Conservation (phyloP, 768 basidiomycete genomes). For the Hericium alpestre region DNA sequence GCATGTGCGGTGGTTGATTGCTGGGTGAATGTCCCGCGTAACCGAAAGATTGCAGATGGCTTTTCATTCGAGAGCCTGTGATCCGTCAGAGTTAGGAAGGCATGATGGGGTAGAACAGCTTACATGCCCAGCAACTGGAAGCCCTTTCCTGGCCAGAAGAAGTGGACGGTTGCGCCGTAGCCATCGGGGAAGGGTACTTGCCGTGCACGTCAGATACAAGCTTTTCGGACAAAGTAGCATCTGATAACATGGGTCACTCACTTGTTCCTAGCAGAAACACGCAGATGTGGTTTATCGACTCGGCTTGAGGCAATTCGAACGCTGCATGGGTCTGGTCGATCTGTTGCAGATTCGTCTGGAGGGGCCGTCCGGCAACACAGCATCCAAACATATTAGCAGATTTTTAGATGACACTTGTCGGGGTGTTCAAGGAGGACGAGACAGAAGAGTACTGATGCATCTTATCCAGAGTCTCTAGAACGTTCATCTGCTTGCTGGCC, state of each 20-base stretch:
- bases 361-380: slow-evolving; percentile 62
- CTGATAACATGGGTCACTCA: slow-evolving; percentile 23
- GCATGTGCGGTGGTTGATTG: slow-evolving; percentile 20
- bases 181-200: slow-evolving; percentile 74
- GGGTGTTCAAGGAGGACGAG: background rate
- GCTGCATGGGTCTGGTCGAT: slow-evolving; percentile 77
- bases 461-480: background rate
- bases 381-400: slow-evolving; percentile 59
- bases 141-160: slow-evolving; percentile 79
- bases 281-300: slow-evolving; percentile 73
- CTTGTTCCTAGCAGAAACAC: slow-evolving; percentile 77
- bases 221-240: background rate
- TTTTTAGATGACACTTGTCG: no score
- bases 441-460: background rate
- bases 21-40: slow-evolving; percentile 52
- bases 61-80: slow-evolving; percentile 80
- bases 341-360: slow-evolving; percentile 74
- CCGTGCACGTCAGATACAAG: background rate
- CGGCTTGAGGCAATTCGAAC: slow-evolving; percentile 63
- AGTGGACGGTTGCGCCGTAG: slow-evolving; percentile 76
- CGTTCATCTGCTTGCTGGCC: background rate
- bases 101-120: slow-evolving; percentile 18
- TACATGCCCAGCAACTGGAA: slow-evolving; percentile 82
- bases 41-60: slow-evolving; percentile 80
- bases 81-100: background rate